Conservation (phyloP, 2,329 filamentous ascomycete species). For the Aureobasidium sp. region DNA sequence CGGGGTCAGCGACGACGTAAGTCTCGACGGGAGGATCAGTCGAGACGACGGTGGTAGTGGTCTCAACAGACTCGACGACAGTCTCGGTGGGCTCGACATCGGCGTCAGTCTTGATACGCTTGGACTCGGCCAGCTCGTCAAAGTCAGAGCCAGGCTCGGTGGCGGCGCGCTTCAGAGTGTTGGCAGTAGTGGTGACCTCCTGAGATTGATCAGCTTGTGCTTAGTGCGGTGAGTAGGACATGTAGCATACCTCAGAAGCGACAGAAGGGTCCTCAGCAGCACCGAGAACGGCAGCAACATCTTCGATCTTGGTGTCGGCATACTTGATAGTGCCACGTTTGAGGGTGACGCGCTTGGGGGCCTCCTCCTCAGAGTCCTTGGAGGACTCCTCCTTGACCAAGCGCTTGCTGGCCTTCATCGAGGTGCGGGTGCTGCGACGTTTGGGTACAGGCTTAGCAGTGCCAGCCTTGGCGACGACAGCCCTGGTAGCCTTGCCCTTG, state of each 20-base stretch:
- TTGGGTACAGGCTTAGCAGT: not conserved
- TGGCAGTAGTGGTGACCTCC: not conserved
- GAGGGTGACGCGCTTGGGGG: not conserved
- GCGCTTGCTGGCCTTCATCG: not conserved
- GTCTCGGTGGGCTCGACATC: not conserved
- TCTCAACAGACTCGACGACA: not conserved
- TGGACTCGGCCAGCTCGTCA: not conserved
- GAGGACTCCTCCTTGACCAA: not conserved
- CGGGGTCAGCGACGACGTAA: not conserved
- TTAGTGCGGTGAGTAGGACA: not conserved
- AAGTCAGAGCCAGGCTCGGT: not conserved
- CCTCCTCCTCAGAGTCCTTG: not conserved
- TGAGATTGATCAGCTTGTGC: not conserved
- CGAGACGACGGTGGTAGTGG: not conserved
- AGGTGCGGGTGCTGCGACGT: not conserved
- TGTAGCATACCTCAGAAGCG: not conserved
- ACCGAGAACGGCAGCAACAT: not conserved
- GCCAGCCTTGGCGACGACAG: not conserved
- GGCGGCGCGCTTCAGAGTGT: not conserved
- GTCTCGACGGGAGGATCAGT: not conserved
- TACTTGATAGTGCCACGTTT: not conserved
- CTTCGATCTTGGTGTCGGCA: not conserved
- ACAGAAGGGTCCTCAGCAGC: not conserved
- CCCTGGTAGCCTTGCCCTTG: not conserved
- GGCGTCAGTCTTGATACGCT: conserved; percentile 2